These are phyloP conservation scores for Globisporangium yorkense DNA, from an alignment of 352 stramenopile species.

Conservation along the genomic window DNA sequence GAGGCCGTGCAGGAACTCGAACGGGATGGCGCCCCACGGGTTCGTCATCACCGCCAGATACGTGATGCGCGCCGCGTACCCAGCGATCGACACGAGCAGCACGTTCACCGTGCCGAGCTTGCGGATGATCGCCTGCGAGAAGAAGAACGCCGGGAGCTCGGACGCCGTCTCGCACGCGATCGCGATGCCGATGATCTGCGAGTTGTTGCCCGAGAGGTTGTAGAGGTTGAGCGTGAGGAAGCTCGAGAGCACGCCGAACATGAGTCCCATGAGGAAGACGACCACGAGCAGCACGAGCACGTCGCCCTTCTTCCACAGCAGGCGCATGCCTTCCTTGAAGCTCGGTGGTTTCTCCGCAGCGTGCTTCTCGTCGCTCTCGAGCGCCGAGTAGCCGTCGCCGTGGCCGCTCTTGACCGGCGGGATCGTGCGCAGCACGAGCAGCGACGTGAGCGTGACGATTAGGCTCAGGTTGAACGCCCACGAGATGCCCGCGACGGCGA, in stretches of 20 bases:
- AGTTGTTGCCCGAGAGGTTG: conserved; percentile 63
- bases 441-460: conserved; percentile 36
- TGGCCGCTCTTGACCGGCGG: conserved; percentile 36
- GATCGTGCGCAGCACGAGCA: conserved; percentile 62
- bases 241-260: conserved; percentile 79
- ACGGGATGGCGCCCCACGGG: conserved; percentile 70
- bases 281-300: conserved; percentile 66
- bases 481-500: conserved; percentile 48
- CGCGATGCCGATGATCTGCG: conserved; percentile 73
- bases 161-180: conserved; percentile 79
- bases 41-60: conserved; percentile 79
- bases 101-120: conserved; percentile 69
- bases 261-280: conserved; percentile 75
- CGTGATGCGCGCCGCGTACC: conserved; percentile 60
- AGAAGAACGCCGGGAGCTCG: conserved; percentile 81
- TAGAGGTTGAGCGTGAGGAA: conserved; percentile 82
- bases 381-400: conserved; percentile 13
- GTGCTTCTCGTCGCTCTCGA: conserved; percentile 17
- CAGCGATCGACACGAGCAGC: conserved; percentile 59
- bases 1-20: conserved; percentile 73
- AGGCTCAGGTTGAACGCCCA: conserved; percentile 79
- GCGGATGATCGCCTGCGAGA: conserved; percentile 60
- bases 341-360: conserved; percentile 17
- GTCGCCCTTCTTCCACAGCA: conserved; percentile 40
- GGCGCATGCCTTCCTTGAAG: conserved; percentile 34